A percentile compares a stretch with the other conserved stretches of the same genome.
These are phyloP conservation scores for Fusarium paranaense DNA, from an alignment of 2,329 filamentous ascomycete genomes.

Conservation along the genomic window DNA sequence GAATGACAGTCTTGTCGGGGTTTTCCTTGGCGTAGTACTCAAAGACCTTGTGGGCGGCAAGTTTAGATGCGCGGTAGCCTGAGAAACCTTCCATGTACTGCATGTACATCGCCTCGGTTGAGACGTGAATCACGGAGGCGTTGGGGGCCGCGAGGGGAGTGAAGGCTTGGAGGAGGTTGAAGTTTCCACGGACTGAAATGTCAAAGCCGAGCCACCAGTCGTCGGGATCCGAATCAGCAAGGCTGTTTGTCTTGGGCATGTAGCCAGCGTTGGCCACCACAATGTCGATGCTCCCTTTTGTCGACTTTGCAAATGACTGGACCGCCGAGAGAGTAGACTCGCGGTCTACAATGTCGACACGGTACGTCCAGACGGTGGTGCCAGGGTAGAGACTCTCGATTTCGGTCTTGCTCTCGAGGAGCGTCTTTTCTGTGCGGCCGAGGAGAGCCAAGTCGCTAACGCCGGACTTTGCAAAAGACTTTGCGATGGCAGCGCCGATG, in stretches of 20 bases:
- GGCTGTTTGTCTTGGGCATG: constrained; percentile 22
- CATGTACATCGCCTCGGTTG: constrained; percentile 36
- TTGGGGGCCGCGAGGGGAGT: constrained; percentile 39
- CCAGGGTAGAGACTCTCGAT: constrained; percentile 64
- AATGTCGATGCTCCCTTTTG: constrained; percentile 51
- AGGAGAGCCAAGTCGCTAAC: constrained; percentile 54
- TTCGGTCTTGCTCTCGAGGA: constrained; percentile 45
- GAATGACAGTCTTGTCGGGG: constrained; percentile 51
- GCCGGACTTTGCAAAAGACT: constrained; percentile 61
- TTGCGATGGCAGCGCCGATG: constrained; percentile 72
- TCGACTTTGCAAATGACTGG: constrained; percentile 24
- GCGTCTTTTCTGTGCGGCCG: constrained; percentile 51
- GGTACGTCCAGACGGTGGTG: constrained; percentile 56
- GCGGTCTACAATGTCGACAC: constrained; percentile 47
- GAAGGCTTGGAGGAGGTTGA: constrained; percentile 46
- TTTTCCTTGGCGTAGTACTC: constrained; percentile 56
- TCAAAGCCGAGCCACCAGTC: constrained; percentile 46
- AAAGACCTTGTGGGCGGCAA: constrained; percentile 54
- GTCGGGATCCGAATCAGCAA: constrained; percentile 32
- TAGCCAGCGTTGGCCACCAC: constrained; percentile 50
- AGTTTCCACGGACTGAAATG: constrained; percentile 46
- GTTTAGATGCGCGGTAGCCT: constrained; percentile 57
- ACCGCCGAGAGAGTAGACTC: constrained; percentile 27
- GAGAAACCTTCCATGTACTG: constrained; percentile 46
- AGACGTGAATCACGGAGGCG: constrained; percentile 43